Percentiles rank a stretch among this genome's conserved stretches.
phyloP scores from a whole-genome alignment of 2,329 filamentous ascomycete species.

The Ophiostoma populinum region DNA sequence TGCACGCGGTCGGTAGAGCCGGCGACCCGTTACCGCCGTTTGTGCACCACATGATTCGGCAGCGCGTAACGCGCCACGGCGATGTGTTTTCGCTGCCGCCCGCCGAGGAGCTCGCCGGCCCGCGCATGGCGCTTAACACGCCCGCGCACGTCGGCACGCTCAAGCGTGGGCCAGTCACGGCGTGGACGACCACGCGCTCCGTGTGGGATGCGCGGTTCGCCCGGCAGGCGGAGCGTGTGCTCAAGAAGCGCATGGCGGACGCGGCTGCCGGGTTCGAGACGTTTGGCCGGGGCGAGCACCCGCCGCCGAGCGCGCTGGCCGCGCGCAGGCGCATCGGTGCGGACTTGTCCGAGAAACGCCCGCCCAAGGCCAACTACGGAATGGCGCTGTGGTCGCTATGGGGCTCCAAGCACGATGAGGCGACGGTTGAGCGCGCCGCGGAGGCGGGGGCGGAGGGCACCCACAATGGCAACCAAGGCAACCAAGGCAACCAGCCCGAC shows the following conservation, averaged over 20 bases:
- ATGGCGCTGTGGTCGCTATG: conserved; percentile 73
- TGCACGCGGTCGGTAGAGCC: conserved; percentile 52
- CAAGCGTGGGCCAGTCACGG: conserved; percentile 61
- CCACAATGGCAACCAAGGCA: not conserved
- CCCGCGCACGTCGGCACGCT: conserved; percentile 55
- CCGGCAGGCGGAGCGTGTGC: conserved; percentile 50
- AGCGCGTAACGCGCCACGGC: conserved; percentile 67
- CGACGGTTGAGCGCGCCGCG: conserved; percentile 44
- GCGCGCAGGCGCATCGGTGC: conserved; percentile 41
- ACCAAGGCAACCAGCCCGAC: conserved; percentile 12
- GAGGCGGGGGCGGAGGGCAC: conserved; percentile 25
- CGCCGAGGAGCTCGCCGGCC: conserved; percentile 47
- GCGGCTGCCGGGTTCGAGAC: conserved; percentile 53
- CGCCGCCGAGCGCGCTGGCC: conserved; percentile 70
- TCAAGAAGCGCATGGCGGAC: conserved; percentile 57
- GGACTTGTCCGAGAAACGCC: conserved; percentile 30
- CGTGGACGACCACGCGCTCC: conserved; percentile 63
- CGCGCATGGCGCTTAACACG: conserved; percentile 37
- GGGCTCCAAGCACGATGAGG: conserved; percentile 78
- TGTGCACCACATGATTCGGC: conserved; percentile 76
- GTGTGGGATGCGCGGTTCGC: conserved; percentile 60
- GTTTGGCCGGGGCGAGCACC: conserved; percentile 54
- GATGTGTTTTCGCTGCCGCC: conserved; percentile 50
- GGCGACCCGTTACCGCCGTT: conserved; percentile 72
- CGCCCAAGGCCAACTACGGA: conserved; percentile 46